Evolutionary conservation across 208 protist genomes (phyloP).

Genomic region (Trypanosoma scelopori): DNA sequence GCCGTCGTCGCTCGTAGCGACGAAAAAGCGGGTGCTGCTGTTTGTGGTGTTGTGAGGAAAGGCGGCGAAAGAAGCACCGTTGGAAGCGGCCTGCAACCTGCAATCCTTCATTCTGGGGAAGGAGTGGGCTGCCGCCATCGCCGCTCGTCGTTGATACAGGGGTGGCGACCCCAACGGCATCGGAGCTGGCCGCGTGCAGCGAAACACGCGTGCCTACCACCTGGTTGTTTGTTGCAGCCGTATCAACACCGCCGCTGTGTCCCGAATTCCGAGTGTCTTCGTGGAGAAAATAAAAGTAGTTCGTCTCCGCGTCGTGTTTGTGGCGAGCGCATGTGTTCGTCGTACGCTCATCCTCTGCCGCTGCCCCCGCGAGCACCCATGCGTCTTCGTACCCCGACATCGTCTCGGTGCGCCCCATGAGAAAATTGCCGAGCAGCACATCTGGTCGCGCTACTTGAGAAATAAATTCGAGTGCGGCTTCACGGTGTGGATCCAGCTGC

Average conservation of each 20-base stretch:
- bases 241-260: neutral
- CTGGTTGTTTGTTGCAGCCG: slow-evolving; percentile 12
- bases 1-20: slow-evolving; percentile 43
- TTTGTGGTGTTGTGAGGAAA: slow-evolving; percentile 31
- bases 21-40: slow-evolving; percentile 37
- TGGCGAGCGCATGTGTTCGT: slow-evolving; percentile 68
- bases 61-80: slow-evolving; percentile 59
- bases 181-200: slow-evolving; percentile 23
- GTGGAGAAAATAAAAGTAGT: slow-evolving; percentile 75
- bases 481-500: slow-evolving; percentile 61
- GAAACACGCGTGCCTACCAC: slow-evolving; percentile 48
- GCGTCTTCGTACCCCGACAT: slow-evolving; percentile 64
- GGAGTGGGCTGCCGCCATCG: neutral
- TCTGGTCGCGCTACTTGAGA: slow-evolving; percentile 54
- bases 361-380: slow-evolving; percentile 64
- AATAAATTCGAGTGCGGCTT: slow-evolving; percentile 56
- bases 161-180: neutral
- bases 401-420: slow-evolving; percentile 44
- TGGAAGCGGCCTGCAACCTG: slow-evolving; percentile 75
- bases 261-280: too few species aligned
- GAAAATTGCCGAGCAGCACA: slow-evolving; percentile 67
- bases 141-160: neutral
- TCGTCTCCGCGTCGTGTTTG: slow-evolving; percentile 44
- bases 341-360: slow-evolving; percentile 61
- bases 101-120: slow-evolving; percentile 19